phyloP scores from a whole-genome alignment of 441 rosid genomes.

The Bruguiera hainesii region DNA sequence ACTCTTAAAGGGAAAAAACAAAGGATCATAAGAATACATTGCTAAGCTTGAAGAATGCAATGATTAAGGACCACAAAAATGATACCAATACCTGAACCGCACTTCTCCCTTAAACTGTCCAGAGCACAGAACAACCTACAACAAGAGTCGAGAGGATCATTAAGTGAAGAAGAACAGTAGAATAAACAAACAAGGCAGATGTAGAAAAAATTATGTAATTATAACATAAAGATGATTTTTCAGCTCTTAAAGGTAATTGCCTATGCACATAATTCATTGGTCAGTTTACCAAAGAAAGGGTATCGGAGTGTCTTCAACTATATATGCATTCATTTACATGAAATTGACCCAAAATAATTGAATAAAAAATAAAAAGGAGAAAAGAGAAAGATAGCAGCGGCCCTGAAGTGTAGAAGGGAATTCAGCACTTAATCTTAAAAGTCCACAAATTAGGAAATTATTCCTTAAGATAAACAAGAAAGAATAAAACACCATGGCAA shows the following conservation, averaged over 20 bases:
- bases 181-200: not conserved
- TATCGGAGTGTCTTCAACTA: too few relatives aligned
- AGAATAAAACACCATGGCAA: too few relatives aligned
- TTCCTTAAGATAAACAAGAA: too few relatives aligned
- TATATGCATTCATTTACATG: too few relatives aligned
- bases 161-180: slow-evolving; percentile 14
- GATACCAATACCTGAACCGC: slow-evolving; percentile 60
- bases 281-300: not conserved
- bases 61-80: not conserved
- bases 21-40: not conserved
- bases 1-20: not conserved
- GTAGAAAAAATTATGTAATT: not conserved
- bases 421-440: too few relatives aligned
- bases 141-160: slow-evolving; percentile 19
- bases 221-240: not conserved
- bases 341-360: too few relatives aligned
- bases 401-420: too few relatives aligned
- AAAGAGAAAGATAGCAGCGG: too few relatives aligned
- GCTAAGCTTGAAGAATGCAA: not conserved
- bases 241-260: not conserved
- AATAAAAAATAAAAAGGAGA: too few relatives aligned
- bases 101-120: slow-evolving; percentile 82
- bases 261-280: too few relatives aligned
- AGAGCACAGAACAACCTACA: slow-evolving; percentile 70
- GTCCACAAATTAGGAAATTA: too few relatives aligned